Evolutionary conservation across 1,139 yeast genomes (phyloP).

Genomic region (Meyerozyma carpophila): DNA sequence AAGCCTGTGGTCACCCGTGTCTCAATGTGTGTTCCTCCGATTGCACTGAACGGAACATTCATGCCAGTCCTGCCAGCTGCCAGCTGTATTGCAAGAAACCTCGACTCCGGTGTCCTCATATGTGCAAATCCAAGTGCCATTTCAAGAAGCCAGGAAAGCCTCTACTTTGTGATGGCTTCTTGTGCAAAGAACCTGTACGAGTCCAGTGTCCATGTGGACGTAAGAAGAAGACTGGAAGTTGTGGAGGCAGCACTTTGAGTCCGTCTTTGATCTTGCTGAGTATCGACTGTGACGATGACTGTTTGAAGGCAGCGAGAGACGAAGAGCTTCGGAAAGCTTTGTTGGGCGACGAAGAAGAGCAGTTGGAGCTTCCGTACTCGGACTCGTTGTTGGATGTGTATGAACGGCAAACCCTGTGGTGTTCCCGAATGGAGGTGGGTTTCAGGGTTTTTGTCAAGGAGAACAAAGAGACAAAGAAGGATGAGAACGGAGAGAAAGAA

Average conservation of each 20-base stretch:
- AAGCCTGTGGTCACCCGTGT: slow-evolving; percentile 72
- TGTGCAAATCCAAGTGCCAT: slow-evolving; percentile 64
- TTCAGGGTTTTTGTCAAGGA: slow-evolving; percentile 24
- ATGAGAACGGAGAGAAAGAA: slow-evolving; percentile 4
- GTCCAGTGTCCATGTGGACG: slow-evolving; percentile 66
- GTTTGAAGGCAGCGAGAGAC: slow-evolving; percentile 58
- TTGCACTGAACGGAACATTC: slow-evolving; percentile 29
- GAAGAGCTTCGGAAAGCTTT: slow-evolving; percentile 57
- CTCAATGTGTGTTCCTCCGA: slow-evolving; percentile 46
- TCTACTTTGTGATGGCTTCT: slow-evolving; percentile 28
- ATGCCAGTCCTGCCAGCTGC: slow-evolving; percentile 40
- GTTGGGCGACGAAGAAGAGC: slow-evolving; percentile 14
- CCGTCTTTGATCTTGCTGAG: slow-evolving; percentile 25
- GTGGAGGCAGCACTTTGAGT: slow-evolving; percentile 44
- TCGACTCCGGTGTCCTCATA: slow-evolving; percentile 56
- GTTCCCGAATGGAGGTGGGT: slow-evolving; percentile 53
- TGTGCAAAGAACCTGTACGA: slow-evolving; percentile 45
- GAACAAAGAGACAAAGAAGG: slow-evolving; percentile 16
- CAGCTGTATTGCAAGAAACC: slow-evolving; percentile 49
- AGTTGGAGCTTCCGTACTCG: slow-evolving; percentile 28
- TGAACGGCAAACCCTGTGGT: slow-evolving; percentile 57
- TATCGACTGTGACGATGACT: slow-evolving; percentile 65
- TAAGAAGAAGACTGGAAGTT: slow-evolving; percentile 35
- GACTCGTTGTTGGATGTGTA: slow-evolving; percentile 39
- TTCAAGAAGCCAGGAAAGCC: slow-evolving; percentile 36